Percentiles rank a stretch among this genome's conserved stretches.
These are phyloP conservation scores for Backusella westeae DNA, from an alignment of 192 early-diverging fungal species.

Conservation along the genomic window DNA sequence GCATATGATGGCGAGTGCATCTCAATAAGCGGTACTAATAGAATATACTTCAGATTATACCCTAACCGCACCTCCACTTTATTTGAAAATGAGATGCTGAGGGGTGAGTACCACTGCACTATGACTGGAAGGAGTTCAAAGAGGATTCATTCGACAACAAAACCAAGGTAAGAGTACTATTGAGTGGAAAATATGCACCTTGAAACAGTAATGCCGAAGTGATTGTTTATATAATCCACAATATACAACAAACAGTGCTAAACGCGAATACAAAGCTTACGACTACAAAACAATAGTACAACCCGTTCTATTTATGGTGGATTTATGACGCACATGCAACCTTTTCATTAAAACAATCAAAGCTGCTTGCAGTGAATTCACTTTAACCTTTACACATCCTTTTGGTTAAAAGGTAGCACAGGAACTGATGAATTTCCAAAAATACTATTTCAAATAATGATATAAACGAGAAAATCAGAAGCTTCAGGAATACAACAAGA, in stretches of 20 bases:
- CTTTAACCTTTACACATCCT: neutral
- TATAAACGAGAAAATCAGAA: neutral
- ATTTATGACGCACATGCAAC: neutral
- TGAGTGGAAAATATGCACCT: neutral
- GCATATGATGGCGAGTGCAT: neutral
- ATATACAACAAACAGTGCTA: neutral
- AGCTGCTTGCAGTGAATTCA: neutral
- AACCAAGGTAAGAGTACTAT: neutral
- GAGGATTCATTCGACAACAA: neutral
- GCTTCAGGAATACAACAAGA: neutral
- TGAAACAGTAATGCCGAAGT: neutral
- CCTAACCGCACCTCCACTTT: neutral
- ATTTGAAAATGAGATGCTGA: neutral
- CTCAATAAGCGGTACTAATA: no score
- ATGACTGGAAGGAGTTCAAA: neutral
- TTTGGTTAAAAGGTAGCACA: neutral
- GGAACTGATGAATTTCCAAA: neutral
- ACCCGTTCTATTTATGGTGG: neutral
- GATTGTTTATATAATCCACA: neutral
- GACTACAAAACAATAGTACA: neutral
- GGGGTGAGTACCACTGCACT: neutral
- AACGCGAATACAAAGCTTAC: neutral
- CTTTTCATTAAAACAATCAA: neutral
- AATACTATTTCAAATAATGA: neutral
- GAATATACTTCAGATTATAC: neutral